phyloP scores from a whole-genome alignment of 2,329 filamentous ascomycete species.

The Fusarium coicis region DNA sequence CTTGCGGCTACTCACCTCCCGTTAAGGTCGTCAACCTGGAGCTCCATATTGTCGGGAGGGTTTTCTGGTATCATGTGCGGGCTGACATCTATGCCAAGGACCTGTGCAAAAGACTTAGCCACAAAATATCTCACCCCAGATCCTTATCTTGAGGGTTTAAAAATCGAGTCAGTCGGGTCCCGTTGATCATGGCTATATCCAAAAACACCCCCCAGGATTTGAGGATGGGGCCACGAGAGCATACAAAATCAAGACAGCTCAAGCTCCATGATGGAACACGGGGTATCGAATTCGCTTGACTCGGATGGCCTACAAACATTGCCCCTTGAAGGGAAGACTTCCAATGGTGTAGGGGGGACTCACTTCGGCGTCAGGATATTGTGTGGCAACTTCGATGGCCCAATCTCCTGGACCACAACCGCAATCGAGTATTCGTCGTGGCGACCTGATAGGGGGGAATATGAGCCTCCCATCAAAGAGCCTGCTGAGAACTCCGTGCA shows the following conservation, averaged over 20 bases:
- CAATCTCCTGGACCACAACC: slow-evolving; percentile 78
- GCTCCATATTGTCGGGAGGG: slow-evolving; percentile 72
- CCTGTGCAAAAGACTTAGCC: slow-evolving; percentile 56
- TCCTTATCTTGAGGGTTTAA: background rate
- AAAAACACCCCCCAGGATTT: no score
- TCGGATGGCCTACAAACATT: background rate
- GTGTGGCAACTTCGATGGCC: slow-evolving; percentile 74
- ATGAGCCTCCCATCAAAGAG: slow-evolving; percentile 75
- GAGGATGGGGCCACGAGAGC: background rate
- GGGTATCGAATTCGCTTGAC: background rate
- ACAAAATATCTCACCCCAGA: background rate
- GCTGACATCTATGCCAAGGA: slow-evolving; percentile 77
- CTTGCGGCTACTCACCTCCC: slow-evolving; percentile 56
- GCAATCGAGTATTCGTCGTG: slow-evolving; percentile 74
- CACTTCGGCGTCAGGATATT: slow-evolving; percentile 73
- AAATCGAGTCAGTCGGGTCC: background rate
- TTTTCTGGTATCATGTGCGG: slow-evolving; percentile 75
- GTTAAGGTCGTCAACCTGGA: slow-evolving; percentile 80
- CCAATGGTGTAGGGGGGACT: slow-evolving; percentile 25
- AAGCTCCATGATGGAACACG: background rate
- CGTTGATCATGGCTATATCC: background rate
- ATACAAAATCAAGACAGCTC: background rate
- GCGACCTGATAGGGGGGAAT: slow-evolving; percentile 72
- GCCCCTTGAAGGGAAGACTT: background rate
- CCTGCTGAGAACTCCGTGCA: slow-evolving; percentile 70